Evolutionary conservation across 257 asterid genomes (phyloP).

Genomic region (Echium plantagineum): DNA sequence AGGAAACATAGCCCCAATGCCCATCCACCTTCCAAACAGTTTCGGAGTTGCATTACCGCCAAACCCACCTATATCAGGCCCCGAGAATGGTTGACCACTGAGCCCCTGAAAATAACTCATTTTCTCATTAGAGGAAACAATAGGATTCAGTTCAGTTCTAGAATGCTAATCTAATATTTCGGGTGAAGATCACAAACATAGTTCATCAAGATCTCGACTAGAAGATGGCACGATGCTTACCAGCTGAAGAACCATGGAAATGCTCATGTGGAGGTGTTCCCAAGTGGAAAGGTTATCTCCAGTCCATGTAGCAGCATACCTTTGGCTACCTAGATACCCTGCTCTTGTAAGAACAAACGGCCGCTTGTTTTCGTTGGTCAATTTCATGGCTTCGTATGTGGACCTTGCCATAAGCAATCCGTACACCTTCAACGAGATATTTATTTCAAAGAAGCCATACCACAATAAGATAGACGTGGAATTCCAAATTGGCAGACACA

Average conservation of each 20-base stretch:
- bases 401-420: slow-evolving; percentile 98
- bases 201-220: background rate
- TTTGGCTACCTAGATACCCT: slow-evolving; percentile 92
- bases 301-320: slow-evolving; percentile 98
- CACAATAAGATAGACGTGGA: no score
- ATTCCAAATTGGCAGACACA: no score
- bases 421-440: slow-evolving; percentile 55
- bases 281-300: slow-evolving; percentile 96
- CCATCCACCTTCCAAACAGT: slow-evolving; percentile 99
- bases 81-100: slow-evolving; percentile 89
- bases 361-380: slow-evolving; percentile 57
- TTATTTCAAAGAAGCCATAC: no score
- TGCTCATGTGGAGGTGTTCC: slow-evolving; percentile 97
- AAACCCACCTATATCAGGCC: slow-evolving; percentile 98
- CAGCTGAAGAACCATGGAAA: slow-evolving; percentile 88
- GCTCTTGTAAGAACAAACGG: slow-evolving; percentile 98
- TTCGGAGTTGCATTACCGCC: slow-evolving; percentile 92
- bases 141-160: no score
- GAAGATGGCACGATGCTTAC: slow-evolving; percentile 32
- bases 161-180: background rate
- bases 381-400: slow-evolving; percentile 83
- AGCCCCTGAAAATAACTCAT: no score
- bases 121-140: no score
- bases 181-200: background rate
- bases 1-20: slow-evolving; percentile 85